Evolutionary conservation across 164 flowering plant genomes (phyloP).

Genomic region (Nelumbo lutea): DNA sequence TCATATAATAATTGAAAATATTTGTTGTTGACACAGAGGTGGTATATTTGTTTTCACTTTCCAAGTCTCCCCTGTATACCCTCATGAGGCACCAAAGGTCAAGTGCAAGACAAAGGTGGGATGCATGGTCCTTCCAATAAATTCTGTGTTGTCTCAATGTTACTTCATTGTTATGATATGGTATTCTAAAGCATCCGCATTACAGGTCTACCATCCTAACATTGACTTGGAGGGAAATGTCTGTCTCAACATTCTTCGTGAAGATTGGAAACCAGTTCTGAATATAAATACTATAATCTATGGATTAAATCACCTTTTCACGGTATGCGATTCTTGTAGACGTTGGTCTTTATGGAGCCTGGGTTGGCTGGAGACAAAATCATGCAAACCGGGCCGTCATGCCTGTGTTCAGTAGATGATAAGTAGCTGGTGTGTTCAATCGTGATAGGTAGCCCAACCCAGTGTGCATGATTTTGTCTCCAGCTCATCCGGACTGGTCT

Average conservation of each 20-base stretch:
- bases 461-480: too few relatives aligned
- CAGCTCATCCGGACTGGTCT: not conserved
- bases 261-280: conserved; percentile 85
- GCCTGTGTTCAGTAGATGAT: too few relatives aligned
- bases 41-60: conserved; percentile 60
- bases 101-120: conserved; percentile 80
- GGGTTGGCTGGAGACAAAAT: too few relatives aligned
- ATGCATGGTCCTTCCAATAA: not conserved
- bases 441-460: too few relatives aligned
- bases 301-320: conserved; percentile 66
- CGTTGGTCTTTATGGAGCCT: not conserved
- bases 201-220: conserved; percentile 81
- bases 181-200: not conserved
- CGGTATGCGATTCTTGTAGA: conserved; percentile 31
- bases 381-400: too few relatives aligned
- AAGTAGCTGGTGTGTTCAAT: not conserved
- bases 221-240: conserved; percentile 84
- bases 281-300: conserved; percentile 67
- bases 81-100: conserved; percentile 83
- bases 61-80: conserved; percentile 60
- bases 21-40: conserved; percentile 34
- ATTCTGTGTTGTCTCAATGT: not conserved
- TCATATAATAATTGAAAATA: not conserved
- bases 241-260: conserved; percentile 76
- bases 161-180: not conserved